A percentile compares a stretch with the other conserved stretches of the same genome.
Evolutionary conservation across 495 filamentous ascomycete genomes (phyloP).

Genomic region (Hamigera avellanea): DNA sequence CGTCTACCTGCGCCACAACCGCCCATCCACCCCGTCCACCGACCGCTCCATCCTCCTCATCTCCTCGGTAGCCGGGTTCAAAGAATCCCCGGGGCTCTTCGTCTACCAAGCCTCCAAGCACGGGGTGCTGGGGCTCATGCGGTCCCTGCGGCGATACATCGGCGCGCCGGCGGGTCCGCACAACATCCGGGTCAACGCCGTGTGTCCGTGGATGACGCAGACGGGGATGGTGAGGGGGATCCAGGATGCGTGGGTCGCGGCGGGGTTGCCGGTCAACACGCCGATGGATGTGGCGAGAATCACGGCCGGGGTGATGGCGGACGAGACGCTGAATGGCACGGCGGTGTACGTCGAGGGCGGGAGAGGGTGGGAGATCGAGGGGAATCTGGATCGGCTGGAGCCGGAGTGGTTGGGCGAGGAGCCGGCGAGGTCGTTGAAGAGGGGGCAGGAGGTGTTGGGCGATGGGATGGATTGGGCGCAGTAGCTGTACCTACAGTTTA

Average conservation of each 20-base stretch:
- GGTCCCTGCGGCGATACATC: slow-evolving; percentile 30
- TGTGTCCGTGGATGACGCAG: slow-evolving; percentile 44
- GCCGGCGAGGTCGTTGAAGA: slow-evolving; percentile 20
- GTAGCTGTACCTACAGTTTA: slow-evolving; percentile 5
- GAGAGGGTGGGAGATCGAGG: slow-evolving; percentile 37
- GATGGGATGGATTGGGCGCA: slow-evolving; percentile 14
- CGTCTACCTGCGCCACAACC: slow-evolving; percentile 35
- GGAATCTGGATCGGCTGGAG: slow-evolving; percentile 29
- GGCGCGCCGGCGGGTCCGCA: slow-evolving; percentile 21
- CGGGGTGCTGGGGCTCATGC: slow-evolving; percentile 38
- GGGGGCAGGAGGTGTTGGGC: slow-evolving; percentile 28
- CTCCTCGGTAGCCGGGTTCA: slow-evolving; percentile 34
- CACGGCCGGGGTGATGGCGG: slow-evolving; percentile 28
- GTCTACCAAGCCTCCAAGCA: slow-evolving; percentile 40
- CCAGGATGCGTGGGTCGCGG: slow-evolving; percentile 28
- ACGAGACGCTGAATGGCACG: slow-evolving; percentile 26
- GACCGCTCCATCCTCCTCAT: slow-evolving; percentile 38
- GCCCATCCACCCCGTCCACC: slow-evolving; percentile 11
- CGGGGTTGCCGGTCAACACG: slow-evolving; percentile 33
- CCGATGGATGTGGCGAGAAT: slow-evolving; percentile 30
- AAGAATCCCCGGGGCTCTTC: slow-evolving; percentile 32
- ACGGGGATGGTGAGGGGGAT: slow-evolving; percentile 32
- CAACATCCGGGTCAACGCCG: slow-evolving; percentile 37
- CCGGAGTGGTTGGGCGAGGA: slow-evolving; percentile 33
- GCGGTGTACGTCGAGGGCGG: slow-evolving; percentile 38